Conservation (phyloP, 169 alveolate genomes). For the Plasmodium chabaudi region DNA sequence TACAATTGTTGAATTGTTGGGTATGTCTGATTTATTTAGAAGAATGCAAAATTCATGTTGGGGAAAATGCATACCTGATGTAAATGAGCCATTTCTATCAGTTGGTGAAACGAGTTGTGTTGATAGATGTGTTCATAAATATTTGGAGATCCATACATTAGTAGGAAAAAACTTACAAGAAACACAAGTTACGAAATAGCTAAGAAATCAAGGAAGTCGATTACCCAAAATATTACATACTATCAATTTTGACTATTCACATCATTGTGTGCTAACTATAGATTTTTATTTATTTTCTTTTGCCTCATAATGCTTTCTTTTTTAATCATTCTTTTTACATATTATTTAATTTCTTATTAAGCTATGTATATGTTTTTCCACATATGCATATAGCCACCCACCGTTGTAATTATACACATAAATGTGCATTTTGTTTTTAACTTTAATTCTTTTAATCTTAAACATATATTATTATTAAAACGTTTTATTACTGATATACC, state of each 20-base stretch:
- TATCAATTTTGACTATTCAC: neutral
- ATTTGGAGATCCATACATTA: conserved; percentile 69
- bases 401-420: no score
- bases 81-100: conserved; percentile 79
- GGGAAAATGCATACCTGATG: conserved; percentile 85
- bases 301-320: neutral
- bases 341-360: no score
- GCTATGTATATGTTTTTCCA: no score
- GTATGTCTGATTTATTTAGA: conserved; percentile 87
- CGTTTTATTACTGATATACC: no score
- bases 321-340: neutral
- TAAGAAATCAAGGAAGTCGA: neutral
- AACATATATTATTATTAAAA: no score
- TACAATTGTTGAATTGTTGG: conserved; percentile 86
- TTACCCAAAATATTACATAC: neutral
- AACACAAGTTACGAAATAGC: conserved; percentile 35
- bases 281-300: conserved; percentile 2
- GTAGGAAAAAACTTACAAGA: conserved; percentile 74
- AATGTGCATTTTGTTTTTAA: no score
- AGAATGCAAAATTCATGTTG: conserved; percentile 87
- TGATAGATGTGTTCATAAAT: conserved; percentile 87
- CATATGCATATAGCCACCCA: no score
- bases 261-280: neutral
- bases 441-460: no score
- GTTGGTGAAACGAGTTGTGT: conserved; percentile 87